Percentiles rank a stretch among this genome's conserved stretches.
phyloP scores from a whole-genome alignment of 495 filamentous ascomycete species.

The Glarea lozoyensis region DNA sequence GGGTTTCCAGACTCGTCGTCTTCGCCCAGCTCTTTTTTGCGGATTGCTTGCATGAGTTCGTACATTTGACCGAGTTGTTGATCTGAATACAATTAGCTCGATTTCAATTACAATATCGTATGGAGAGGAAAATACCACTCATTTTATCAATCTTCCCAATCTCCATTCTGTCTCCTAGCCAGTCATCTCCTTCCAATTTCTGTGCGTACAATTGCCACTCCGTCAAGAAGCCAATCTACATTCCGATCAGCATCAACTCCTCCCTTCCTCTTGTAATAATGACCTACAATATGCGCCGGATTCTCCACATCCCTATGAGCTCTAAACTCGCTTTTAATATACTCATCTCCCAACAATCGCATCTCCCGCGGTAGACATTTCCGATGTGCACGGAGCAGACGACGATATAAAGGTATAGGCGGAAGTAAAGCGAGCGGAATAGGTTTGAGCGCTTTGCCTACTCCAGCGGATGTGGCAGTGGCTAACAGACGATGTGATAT shows the following conservation, averaged over 20 bases:
- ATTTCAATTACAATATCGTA: background rate
- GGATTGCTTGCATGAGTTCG: conserved; percentile 84
- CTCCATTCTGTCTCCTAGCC: conserved; percentile 73
- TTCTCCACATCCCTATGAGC: conserved; percentile 78
- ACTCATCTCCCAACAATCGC: conserved; percentile 80
- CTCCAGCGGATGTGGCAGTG: conserved; percentile 7
- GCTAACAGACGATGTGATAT: conserved; percentile 9
- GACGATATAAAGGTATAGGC: conserved; percentile 82
- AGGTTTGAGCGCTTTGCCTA: conserved; percentile 27
- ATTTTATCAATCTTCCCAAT: conserved; percentile 76
- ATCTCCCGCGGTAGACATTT: conserved; percentile 62
- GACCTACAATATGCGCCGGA: conserved; percentile 75
- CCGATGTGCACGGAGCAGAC: conserved; percentile 78
- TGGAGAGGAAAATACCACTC: conserved; percentile 60
- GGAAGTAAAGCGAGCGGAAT: conserved; percentile 72
- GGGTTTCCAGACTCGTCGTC: conserved; percentile 6
- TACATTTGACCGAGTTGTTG: conserved; percentile 90
- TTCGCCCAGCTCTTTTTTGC: conserved; percentile 44
- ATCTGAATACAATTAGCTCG: conserved; percentile 40
- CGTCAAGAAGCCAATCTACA: conserved; percentile 89
- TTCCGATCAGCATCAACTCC: background rate
- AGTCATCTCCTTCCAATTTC: conserved; percentile 73
- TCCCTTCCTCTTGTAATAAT: background rate
- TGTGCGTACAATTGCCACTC: conserved; percentile 97
- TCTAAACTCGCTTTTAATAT: conserved; percentile 85